Base-by-base conservation (phyloP, 1,284 basidiomycete species). In the Apiotrichum akiyoshidainum region DNA sequence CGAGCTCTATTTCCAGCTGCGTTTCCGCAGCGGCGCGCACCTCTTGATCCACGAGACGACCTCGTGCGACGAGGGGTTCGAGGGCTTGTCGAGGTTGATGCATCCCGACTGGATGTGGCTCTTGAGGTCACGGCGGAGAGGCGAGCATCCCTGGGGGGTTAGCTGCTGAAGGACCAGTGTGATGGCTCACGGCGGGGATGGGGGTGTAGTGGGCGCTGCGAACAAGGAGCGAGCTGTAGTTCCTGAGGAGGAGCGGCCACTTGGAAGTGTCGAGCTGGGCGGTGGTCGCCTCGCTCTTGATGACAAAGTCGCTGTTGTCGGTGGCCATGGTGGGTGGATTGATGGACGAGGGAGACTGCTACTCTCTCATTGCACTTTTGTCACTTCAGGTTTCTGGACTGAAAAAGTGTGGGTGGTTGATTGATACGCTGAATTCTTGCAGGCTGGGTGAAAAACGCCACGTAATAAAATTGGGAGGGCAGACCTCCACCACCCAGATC, bases 21-120 rank as follows among this genome's bases (percentile, higher is more conserved):
- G 26, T 31, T 31, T 31, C 26, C 26, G 26, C 26, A 3, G 7
- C 26, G 26, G 26, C 26, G 26, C 26, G 26, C 26, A 31, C 26
- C 26, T 86, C 69, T 95, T 85, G 65, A 99, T 81, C 96, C 96
- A 99, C 17, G 96, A 96, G 65, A 99, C 96, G 57, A 99, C 96
- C 83, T 99, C 96, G 81, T 99, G 96, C n/a, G 95, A 98, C 6
- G 96, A 99, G 10, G 96, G 96, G 81, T 99, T 99, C 50, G 95
- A 98, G 31, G 96, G 96, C 78, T 99, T 99, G 85, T 99, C 96
- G 68, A 99, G 84, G 82, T 99, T 98, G 99, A 99, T 99, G 59
- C 97, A 92, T 68, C 96, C 96, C 63, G 93, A 92, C 88, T 93
- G 93, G 79, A 99, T 86, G 79, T 99, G 98, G 59, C 85, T 83